Percentiles rank a stretch among this genome's conserved stretches.
Conservation (phyloP, 1,284 basidiomycete species). For the Ceratobasidium sp. region DNA sequence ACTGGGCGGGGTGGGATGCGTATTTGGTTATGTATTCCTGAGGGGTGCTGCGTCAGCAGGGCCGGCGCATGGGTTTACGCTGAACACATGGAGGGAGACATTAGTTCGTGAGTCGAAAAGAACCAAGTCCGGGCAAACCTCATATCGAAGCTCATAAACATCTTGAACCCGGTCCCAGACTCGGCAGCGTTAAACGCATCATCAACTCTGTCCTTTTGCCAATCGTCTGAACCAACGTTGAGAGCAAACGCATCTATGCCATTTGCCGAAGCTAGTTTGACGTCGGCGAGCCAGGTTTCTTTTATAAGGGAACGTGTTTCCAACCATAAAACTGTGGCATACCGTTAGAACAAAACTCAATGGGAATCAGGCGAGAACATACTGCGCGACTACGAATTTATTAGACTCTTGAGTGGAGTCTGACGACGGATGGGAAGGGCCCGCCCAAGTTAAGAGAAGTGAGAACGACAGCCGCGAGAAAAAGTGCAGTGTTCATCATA, state of each 20-base stretch:
- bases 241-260: slow-evolving; percentile 71
- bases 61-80: slow-evolving; percentile 64
- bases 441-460: slow-evolving; percentile 7
- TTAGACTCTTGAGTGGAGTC: background rate
- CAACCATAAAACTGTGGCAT: slow-evolving; percentile 44
- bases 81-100: slow-evolving; percentile 46
- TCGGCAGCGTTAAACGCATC: slow-evolving; percentile 67
- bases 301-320: slow-evolving; percentile 59
- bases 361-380: background rate
- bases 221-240: slow-evolving; percentile 70
- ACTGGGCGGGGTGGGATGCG: slow-evolving; percentile 67
- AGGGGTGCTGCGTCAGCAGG: slow-evolving; percentile 60
- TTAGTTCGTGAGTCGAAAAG: slow-evolving; percentile 28
- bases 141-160: slow-evolving; percentile 85
- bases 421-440: slow-evolving; percentile 31
- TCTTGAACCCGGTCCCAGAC: slow-evolving; percentile 62
- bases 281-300: slow-evolving; percentile 64
- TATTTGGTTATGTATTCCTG: slow-evolving; percentile 66
- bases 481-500: background rate
- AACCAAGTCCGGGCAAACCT: slow-evolving; percentile 55
- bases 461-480: background rate
- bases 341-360: slow-evolving; percentile 29
- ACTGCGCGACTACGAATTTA: slow-evolving; percentile 37
- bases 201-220: slow-evolving; percentile 67
- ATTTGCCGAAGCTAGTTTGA: slow-evolving; percentile 61